Evolutionary conservation across 495 filamentous ascomycete species (phyloP), one percentile per base, ranked within the genome.

Genomic region (Tuber calosporum): DNA sequence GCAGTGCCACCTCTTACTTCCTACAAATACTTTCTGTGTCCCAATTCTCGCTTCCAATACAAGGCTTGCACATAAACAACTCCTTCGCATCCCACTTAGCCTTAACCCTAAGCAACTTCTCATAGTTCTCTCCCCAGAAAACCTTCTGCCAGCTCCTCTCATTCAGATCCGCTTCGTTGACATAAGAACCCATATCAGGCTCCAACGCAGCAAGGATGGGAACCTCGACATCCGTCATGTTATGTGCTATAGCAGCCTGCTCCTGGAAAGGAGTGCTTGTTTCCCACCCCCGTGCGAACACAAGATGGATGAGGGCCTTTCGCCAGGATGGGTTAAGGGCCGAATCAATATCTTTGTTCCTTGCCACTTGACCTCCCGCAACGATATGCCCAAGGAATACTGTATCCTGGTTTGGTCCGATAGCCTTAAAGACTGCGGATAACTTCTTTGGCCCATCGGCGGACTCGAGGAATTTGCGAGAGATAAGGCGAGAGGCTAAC

Each of bases 51-150:
- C 84, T 84, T 15, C 85, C 85, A 72, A 87, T 80, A 74, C 86
- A 87, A 13, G 83, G 84, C 71, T 79, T 84, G 69, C 83, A 85
- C 43, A 82, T 83, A 30, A 87, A 82, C n/a, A 87, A 70, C 45
- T 81, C 82, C 7, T 80, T 69, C 5, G 85, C 85, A 78, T 87
- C 86, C 72, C 83, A 85, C 72, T 83, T 83, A 40, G 75, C 74
- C 81, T 88, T 88, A 22, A 87, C 74, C 3, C 66, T 67, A 30
- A 83, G 73, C 40, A 88, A 74, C 15, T 48, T 74, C 20, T 70
- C 76, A 67, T 86, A 85, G 68, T 87, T 86, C 19, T 82, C 79
- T 1, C 87, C 87, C 82, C 84, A 88, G 77, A 84, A 88, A 9
- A 84, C 83, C 58, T 84, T 72, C 68, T 83, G 81, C 82, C 84